A percentile compares a stretch with the other conserved stretches of the same genome.
phyloP scores from a whole-genome alignment of 495 filamentous ascomycete genomes.

The Sporormia fimetaria region DNA sequence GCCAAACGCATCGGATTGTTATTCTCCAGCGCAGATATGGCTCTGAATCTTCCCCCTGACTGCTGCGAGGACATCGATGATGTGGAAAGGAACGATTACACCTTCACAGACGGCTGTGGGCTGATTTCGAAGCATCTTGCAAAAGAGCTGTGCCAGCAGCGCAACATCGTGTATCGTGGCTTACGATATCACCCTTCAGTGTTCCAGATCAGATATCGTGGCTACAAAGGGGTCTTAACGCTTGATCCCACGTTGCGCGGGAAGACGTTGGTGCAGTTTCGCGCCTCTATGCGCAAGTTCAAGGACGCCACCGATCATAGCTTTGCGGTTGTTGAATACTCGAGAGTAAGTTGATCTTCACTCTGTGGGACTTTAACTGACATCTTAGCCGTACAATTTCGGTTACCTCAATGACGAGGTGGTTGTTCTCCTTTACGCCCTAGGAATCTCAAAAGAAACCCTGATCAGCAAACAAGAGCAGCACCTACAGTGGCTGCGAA shows the following conservation, averaged over 20 bases:
- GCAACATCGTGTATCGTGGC: constrained; percentile 35
- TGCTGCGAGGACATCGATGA: constrained; percentile 41
- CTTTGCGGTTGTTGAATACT: constrained; percentile 40
- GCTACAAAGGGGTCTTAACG: constrained; percentile 43
- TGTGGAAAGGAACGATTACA: constrained; percentile 35
- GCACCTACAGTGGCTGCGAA: constrained; percentile 35
- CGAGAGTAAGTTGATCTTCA: constrained; percentile 31
- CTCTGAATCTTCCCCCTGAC: constrained; percentile 30
- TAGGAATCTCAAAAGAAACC: constrained; percentile 33
- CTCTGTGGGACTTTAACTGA: background rate
- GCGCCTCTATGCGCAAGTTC: constrained; percentile 45
- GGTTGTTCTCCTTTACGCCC: constrained; percentile 36
- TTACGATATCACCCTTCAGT: constrained; percentile 39
- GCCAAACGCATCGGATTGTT: constrained; percentile 42
- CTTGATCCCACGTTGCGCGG: constrained; percentile 34
- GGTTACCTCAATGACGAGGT: constrained; percentile 44
- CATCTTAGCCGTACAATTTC: constrained; percentile 37
- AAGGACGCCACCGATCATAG: constrained; percentile 35
- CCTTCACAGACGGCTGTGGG: constrained; percentile 44
- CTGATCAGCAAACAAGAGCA: constrained; percentile 38
- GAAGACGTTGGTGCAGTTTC: constrained; percentile 33
- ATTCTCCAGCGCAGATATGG: constrained; percentile 37
- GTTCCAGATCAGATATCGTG: constrained; percentile 41
- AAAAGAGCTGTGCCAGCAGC: constrained; percentile 29
- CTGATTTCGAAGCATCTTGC: constrained; percentile 36